Evolutionary conservation across 305 asterid genomes (phyloP).

Genomic region (Solanum hybrid): DNA sequence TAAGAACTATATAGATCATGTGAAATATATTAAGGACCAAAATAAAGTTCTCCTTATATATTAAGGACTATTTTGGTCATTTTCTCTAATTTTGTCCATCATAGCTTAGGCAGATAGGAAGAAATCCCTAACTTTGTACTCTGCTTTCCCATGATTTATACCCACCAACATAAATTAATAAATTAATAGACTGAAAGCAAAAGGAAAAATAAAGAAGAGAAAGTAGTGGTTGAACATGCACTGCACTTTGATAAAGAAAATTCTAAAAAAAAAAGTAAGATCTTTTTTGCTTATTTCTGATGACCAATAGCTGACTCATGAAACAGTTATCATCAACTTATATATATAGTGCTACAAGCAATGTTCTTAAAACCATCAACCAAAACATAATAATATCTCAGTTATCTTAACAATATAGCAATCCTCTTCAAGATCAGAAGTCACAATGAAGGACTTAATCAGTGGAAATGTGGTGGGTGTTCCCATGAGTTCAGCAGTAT

Average conservation of each 20-base stretch:
- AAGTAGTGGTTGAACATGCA: background rate
- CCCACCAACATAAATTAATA: no score
- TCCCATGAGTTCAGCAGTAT: no score
- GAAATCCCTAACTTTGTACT: background rate
- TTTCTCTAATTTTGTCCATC: background rate
- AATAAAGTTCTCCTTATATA: no score
- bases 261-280: background rate
- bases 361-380: background rate
- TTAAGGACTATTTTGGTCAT: no score
- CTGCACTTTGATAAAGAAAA: background rate
- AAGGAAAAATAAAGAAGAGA: background rate
- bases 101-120: background rate
- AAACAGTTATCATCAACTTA: constrained; percentile 4
- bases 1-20: no score
- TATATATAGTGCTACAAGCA: background rate
- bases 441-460: no score
- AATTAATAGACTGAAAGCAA: background rate
- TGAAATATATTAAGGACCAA: no score
- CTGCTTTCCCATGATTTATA: background rate
- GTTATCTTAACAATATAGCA: background rate
- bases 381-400: background rate
- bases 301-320: constrained; percentile 37
- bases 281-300: background rate
- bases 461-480: no score
- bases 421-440: background rate